Base-by-base conservation (phyloP, 2,329 filamentous ascomycete genomes). In the Beauveria sp. region DNA sequence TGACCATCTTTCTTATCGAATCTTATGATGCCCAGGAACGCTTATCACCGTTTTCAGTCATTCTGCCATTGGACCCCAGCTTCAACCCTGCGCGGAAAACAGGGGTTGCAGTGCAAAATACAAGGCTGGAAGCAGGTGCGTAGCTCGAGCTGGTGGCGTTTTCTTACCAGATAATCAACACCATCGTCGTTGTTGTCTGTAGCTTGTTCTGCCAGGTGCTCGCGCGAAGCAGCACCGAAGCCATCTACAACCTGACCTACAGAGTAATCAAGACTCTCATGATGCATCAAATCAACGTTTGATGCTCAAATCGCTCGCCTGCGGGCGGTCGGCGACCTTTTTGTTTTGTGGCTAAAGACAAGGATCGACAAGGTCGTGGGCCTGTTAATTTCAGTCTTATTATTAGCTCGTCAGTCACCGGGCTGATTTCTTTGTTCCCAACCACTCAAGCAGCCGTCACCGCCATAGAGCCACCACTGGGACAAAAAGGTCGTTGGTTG, bases 301-400 rank as follows among this genome's bases (percentile, higher is more conserved):
- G 38, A 18, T 2, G 12, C 24, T 40, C 26, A 42, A 60, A 20
- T 60, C 40, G 49, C 38, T 24, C 18, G 20, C 12, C 38, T 40
- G 30, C 6, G 46, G 46, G 46, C 26, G 30, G 12, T 9, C 30
- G n/a, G 26, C 10, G 38, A 46, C 38, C 40, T 18, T 43, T 43
- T 16, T 22, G 7, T 49, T 10, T 9, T 53, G 58, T 50, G 58
- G 58, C 58, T 60, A 49, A 60, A 20, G 18, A 53, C 58, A 5
- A 54, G 58, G 58, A 60, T 60, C 58, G 24, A 60, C 57, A 60
- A 40, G 56, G 20, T 50, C 50, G 49, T 60, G 28, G 58, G 20
- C 50, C 50, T 28, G 49, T 54, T 3, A 54, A 60, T 60, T 60
- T 24, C 10, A 8, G 16, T 14, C 6, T 14, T 38, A 38, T 38